Base-by-base conservation (phyloP, 345 rosid species). In the Acer yangbiense region DNA sequence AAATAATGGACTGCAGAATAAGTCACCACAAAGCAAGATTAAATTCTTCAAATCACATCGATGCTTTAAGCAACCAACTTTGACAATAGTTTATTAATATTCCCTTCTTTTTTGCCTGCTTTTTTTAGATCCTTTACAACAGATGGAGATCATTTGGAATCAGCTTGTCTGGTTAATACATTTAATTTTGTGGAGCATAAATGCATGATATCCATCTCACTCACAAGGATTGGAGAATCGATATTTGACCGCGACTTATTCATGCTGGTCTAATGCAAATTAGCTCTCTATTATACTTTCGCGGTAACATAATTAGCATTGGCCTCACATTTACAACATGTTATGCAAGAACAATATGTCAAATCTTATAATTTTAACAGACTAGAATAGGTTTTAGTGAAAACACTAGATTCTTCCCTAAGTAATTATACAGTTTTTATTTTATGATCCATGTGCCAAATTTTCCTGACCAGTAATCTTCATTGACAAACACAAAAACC, bases 41-140 rank as follows among this genome's bases (percentile, higher is more conserved):
- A 84, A 86, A 87, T 84, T 88, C 89, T 86, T 76, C 79, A 80
- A 27, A 81, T 87, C 90, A 83, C 81, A 88, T 86, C 87, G 76
- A 81, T 71, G 83, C 88, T 88, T 83, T 81, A 82, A 85, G 88
- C 80, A 81, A 76, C 84, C 85, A 69, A 71, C 81, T 82, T 78
- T 80, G 61, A 25, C 73, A 78, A 52, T 69, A 74, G 73, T 81
- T 80, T 75, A 74, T 67, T 74, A 67, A 48, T 79, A 74, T 84
- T 84, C 79, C 81, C 79, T 79, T 78, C 70, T 81, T 82, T 82
- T 76, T 72, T 71, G 73, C 77, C 69, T 83, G 66, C 71, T 82
- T 78, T 84, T 71, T 79, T 78, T 80, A 71, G 82, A 80, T 80
- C 74, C 83, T 79, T 48, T 50, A 73, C 77, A 72, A 55, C 77